These are phyloP conservation scores for Postia placenta DNA, from an alignment of 768 basidiomycete species.

Conservation along the genomic window DNA sequence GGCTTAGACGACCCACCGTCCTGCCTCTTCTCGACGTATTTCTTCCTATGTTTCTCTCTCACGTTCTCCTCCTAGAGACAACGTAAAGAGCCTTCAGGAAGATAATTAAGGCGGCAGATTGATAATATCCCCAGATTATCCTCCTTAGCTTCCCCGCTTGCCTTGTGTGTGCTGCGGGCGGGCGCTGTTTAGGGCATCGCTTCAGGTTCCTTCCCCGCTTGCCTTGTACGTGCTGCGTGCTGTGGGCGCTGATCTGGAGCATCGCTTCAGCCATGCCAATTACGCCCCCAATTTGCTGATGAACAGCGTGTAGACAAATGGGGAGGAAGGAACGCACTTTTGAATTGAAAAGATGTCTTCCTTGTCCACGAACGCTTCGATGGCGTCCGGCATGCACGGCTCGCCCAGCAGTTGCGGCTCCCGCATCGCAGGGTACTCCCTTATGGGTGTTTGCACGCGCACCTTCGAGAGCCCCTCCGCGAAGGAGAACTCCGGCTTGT, in stretches of 20 bases:
- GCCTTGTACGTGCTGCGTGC: too few relatives aligned
- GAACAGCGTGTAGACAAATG: background rate
- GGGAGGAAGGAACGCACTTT: constrained; percentile 45
- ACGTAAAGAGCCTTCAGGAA: background rate
- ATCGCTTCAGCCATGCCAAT: too few relatives aligned
- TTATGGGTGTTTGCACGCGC: constrained; percentile 82
- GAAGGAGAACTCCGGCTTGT: constrained; percentile 59
- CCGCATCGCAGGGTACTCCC: constrained; percentile 88
- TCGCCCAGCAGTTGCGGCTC: constrained; percentile 89
- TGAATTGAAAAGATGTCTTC: constrained; percentile 92
- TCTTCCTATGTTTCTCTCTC: constrained; percentile 63
- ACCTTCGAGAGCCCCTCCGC: constrained; percentile 77
- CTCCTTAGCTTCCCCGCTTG: constrained; percentile 66
- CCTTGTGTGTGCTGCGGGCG: constrained; percentile 60
- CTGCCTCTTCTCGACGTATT: constrained; percentile 43
- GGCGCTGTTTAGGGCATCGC: constrained; percentile 44
- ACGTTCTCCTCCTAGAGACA: constrained; percentile 53
- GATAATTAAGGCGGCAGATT: constrained; percentile 19
- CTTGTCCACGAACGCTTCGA: constrained; percentile 95
- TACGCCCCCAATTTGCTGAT: too few relatives aligned
- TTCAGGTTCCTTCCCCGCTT: too few relatives aligned
- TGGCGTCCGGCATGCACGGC: constrained; percentile 87
- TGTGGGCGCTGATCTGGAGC: constrained; percentile 29
- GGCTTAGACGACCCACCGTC: constrained; percentile 30
- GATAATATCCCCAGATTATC: constrained; percentile 67